Evolutionary conservation across 2,329 filamentous ascomycete genomes (phyloP).

Genomic region (Acrocalymma vagum): DNA sequence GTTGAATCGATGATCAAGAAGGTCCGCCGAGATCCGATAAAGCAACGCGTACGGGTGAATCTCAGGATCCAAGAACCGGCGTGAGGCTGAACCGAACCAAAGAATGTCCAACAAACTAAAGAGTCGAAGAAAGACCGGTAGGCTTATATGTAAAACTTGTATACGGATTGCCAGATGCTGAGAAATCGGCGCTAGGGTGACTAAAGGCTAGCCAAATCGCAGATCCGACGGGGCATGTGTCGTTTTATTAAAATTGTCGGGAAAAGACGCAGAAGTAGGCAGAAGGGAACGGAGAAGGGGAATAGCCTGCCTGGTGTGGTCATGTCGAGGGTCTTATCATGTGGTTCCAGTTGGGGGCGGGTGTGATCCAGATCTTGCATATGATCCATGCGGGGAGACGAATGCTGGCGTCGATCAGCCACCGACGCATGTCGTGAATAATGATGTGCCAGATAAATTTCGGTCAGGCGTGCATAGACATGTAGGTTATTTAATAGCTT

Average conservation of each 20-base stretch:
- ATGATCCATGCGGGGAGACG: no score
- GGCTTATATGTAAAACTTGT: no score
- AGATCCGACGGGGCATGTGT: slow-evolving; percentile 2
- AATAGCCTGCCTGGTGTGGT: not conserved
- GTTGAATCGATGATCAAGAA: no score
- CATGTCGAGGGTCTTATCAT: not conserved
- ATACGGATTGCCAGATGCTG: slow-evolving; percentile 21
- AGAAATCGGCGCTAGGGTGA: slow-evolving; percentile 23
- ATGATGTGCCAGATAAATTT: no score
- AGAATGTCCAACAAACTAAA: no score
- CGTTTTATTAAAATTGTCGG: not conserved
- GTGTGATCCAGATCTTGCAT: slow-evolving; percentile 9
- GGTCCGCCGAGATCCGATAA: no score
- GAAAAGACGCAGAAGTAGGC: not conserved
- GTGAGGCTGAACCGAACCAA: no score
- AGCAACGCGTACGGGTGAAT: no score
- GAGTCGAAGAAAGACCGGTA: no score
- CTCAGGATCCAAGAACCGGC: no score
- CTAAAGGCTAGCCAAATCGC: slow-evolving; percentile 7
- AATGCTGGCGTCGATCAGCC: slow-evolving; percentile 20
- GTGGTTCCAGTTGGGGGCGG: slow-evolving; percentile 2
- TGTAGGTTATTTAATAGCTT: no score
- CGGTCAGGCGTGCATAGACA: no score
- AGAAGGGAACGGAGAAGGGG: not conserved
- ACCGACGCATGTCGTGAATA: slow-evolving; percentile 21